These are phyloP conservation scores for Epichloe typhina DNA, from an alignment of 2,329 filamentous ascomycete genomes.

Conservation along the genomic window DNA sequence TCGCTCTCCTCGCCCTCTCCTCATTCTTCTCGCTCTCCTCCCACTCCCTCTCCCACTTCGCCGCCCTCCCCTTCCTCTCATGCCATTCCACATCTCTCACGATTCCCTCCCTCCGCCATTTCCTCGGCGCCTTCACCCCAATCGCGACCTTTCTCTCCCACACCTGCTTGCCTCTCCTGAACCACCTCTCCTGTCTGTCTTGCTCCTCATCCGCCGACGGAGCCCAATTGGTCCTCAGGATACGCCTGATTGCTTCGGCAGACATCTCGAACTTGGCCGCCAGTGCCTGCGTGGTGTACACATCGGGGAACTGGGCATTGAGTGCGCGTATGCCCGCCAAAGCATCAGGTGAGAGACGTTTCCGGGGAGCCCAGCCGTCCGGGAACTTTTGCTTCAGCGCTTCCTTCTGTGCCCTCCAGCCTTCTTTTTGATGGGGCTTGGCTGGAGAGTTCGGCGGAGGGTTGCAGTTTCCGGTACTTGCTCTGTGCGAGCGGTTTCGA, in stretches of 20 bases:
- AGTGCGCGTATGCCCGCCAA: slow-evolving; percentile 80
- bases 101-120: slow-evolving; percentile 45
- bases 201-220: slow-evolving; percentile 46
- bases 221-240: slow-evolving; percentile 67
- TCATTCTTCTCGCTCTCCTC: slow-evolving; percentile 19
- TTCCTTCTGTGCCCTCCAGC: slow-evolving; percentile 66
- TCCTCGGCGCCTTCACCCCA: slow-evolving; percentile 46
- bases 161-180: slow-evolving; percentile 43
- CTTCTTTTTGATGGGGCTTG: slow-evolving; percentile 19
- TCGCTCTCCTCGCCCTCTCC: slow-evolving; percentile 11
- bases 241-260: slow-evolving; percentile 73
- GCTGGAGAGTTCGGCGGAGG: not conserved
- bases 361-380: slow-evolving; percentile 68
- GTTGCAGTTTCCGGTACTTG: not conserved
- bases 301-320: slow-evolving; percentile 60
- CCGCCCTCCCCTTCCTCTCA: slow-evolving; percentile 16
- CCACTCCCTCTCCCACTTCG: slow-evolving; percentile 15
- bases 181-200: slow-evolving; percentile 47
- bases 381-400: slow-evolving; percentile 68
- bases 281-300: slow-evolving; percentile 62
- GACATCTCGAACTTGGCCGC: slow-evolving; percentile 75
- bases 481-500: not conserved
- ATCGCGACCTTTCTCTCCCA: slow-evolving; percentile 47
- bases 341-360: slow-evolving; percentile 82
- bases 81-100: slow-evolving; percentile 31